Evolutionary conservation across 345 rosid species (phyloP), one percentile per base, ranked within the genome.

Genomic region (Lumnitzera racemosa): DNA sequence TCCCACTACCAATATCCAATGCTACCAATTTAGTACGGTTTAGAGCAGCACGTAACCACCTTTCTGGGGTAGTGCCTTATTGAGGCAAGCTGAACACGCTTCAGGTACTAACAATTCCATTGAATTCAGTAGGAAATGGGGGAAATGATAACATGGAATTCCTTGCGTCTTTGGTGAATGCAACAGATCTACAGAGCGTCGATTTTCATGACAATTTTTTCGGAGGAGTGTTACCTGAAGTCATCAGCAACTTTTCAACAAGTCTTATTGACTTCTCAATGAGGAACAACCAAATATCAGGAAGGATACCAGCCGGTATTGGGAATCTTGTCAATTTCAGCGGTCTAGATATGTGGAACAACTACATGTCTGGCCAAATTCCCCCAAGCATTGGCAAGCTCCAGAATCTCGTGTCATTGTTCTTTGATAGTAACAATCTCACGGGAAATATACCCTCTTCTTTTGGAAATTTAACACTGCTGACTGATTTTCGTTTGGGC

Each of bases 301-400:
- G 78, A 15, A 65, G 11, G 5, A 61, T 75, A 15, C 72, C 76
- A 9, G 9, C 31, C 3, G 58, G 16, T 3, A 43, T 76, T 0
- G 41, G 50, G 13, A 65, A 69, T 29, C 55, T 72, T 11, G 55
- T 51, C 23, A 72, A 69, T 49, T 76, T 76, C 61, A 57, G 49
- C 0, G 1, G 27, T 0, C 59, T 76, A 4, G 54, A 3, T 0
- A 58, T 69, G 54, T 2, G 23, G 12, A 15, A 20, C 17, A 63
- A 62, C 50, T 24, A 11, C 8, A 10, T 76, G 8, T 58, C 64
- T 0, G 74, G 74, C 2, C 15, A 47, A 10, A 47, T 76, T 55
- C 73, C 71, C 7, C 24, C 25, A 0, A n/a, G 52, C 1, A 24
- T 68, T 48, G 76, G 68, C 11, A 68, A 29, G 15, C 57, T 71